phyloP scores from a whole-genome alignment of 169 alveolate genomes.

The Cryptosporidium meleagridis region DNA sequence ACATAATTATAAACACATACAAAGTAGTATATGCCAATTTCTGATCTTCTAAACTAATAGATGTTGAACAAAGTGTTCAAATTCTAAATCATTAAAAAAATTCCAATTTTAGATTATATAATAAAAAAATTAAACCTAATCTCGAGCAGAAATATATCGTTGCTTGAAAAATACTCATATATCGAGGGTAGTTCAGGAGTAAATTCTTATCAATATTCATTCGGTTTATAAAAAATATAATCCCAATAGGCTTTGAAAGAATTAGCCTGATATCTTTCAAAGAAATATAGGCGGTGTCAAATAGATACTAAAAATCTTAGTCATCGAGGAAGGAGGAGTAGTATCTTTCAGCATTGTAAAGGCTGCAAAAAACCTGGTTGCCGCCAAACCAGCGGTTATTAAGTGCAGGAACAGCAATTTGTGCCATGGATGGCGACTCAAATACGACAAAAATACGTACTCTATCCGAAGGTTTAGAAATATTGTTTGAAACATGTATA shows the following conservation, averaged over 20 bases:
- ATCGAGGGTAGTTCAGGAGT: constrained; percentile 27
- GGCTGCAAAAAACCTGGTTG: constrained; percentile 73
- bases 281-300: constrained; percentile 22
- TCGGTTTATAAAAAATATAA: constrained; percentile 29
- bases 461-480: constrained; percentile 60
- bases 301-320: constrained; percentile 9
- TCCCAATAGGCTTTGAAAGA: constrained; percentile 49
- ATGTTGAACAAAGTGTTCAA: constrained; percentile 3
- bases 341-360: constrained; percentile 75
- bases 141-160: constrained; percentile 35
- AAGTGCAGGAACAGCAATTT: constrained; percentile 77
- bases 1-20: constrained; percentile 5
- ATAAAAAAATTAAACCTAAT: constrained; percentile 26
- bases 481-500: constrained; percentile 55
- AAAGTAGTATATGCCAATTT: not conserved
- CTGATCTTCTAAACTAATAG: not conserved
- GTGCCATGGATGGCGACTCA: constrained; percentile 75
- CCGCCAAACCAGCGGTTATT: constrained; percentile 82
- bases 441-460: constrained; percentile 78
- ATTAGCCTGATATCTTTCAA: constrained; percentile 39
- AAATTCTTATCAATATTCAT: constrained; percentile 33
- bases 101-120: constrained; percentile 9
- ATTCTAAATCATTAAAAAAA: constrained; percentile 5
- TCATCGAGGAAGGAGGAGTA: constrained; percentile 69
- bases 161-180: constrained; percentile 28